Percentiles rank a stretch among this genome's conserved stretches.
phyloP scores from a whole-genome alignment of 352 stramenopile species.

The Lagenidium giganteum region DNA sequence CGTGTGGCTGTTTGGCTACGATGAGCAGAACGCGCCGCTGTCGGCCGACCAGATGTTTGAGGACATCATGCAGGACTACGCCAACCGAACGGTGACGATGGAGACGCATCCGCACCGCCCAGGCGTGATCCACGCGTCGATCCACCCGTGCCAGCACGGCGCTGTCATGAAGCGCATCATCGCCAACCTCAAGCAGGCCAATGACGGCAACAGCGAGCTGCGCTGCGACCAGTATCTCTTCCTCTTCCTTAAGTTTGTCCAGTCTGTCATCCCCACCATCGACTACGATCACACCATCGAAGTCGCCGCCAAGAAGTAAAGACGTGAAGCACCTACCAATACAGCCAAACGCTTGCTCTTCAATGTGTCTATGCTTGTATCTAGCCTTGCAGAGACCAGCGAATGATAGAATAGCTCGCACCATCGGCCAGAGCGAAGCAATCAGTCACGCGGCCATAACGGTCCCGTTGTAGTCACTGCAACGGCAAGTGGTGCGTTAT shows the following conservation, averaged over 20 bases:
- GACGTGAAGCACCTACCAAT: too few relatives aligned
- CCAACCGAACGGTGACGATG: conserved; percentile 98
- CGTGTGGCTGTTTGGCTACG: conserved; percentile 96
- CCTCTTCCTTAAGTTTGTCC: conserved; percentile 99
- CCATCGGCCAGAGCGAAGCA: too few relatives aligned
- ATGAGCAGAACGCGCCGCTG: conserved; percentile 84
- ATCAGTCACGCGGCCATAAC: too few relatives aligned
- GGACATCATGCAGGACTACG: conserved; percentile 98
- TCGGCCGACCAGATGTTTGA: conserved; percentile 93
- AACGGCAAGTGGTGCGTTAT: too few relatives aligned
- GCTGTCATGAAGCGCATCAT: conserved; percentile 98
- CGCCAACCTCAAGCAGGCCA: conserved; percentile 83
- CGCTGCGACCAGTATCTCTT: conserved; percentile 97
- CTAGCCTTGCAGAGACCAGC: too few relatives aligned
- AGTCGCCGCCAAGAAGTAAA: too few relatives aligned
- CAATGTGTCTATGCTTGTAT: too few relatives aligned
- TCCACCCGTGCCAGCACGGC: conserved; percentile 97
- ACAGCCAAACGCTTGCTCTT: too few relatives aligned
- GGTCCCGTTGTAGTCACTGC: too few relatives aligned
- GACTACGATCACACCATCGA: conserved; percentile 99
- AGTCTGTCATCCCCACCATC: conserved; percentile 97
- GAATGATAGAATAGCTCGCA: too few relatives aligned
- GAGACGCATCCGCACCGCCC: conserved; percentile 93
- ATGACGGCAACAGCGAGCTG: conserved; percentile 35
- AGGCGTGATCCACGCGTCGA: conserved; percentile 85